These are phyloP conservation scores for Epichloe gansuensis DNA, from an alignment of 2,329 filamentous ascomycete genomes.

Conservation along the genomic window DNA sequence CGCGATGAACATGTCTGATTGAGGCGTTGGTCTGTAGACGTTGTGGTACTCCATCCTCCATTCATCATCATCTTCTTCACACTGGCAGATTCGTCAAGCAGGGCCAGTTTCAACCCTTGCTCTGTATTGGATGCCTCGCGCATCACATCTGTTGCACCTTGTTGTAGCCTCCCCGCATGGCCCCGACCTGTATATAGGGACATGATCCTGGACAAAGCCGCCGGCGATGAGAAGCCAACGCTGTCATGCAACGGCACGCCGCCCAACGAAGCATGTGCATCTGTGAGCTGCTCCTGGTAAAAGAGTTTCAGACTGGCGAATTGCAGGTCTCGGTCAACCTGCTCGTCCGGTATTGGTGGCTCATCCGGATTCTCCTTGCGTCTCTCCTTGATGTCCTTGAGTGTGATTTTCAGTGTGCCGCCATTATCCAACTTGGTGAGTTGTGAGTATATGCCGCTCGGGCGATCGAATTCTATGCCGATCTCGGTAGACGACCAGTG, in stretches of 20 bases:
- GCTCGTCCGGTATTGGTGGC: constrained; percentile 26
- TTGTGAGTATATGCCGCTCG: constrained; percentile 74
- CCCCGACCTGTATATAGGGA: constrained; percentile 65
- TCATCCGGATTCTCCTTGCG: constrained; percentile 32
- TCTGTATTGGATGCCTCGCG: constrained; percentile 58
- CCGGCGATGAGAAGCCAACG: constrained; percentile 57
- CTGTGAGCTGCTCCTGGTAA: constrained; percentile 66
- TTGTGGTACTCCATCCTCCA: constrained; percentile 51
- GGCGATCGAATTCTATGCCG: constrained; percentile 78
- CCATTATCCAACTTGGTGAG: constrained; percentile 57
- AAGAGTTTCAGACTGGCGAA: constrained; percentile 67
- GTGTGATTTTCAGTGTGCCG: constrained; percentile 35
- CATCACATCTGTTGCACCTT: constrained; percentile 59
- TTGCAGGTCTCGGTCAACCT: constrained; percentile 51
- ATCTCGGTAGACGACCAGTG: constrained; percentile 86
- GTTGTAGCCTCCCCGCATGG: constrained; percentile 49
- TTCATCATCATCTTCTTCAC: constrained; percentile 49
- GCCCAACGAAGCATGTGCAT: constrained; percentile 39
- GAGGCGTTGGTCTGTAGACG: constrained; percentile 34
- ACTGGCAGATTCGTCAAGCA: constrained; percentile 47
- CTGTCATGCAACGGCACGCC: constrained; percentile 29
- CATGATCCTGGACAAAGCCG: constrained; percentile 79
- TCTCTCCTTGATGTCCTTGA: constrained; percentile 38
- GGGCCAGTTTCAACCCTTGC: constrained; percentile 58
- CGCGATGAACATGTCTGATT: constrained; percentile 41